Evolutionary conservation across 345 rosid species (phyloP).

Genomic region (Hibiscus syriacus): DNA sequence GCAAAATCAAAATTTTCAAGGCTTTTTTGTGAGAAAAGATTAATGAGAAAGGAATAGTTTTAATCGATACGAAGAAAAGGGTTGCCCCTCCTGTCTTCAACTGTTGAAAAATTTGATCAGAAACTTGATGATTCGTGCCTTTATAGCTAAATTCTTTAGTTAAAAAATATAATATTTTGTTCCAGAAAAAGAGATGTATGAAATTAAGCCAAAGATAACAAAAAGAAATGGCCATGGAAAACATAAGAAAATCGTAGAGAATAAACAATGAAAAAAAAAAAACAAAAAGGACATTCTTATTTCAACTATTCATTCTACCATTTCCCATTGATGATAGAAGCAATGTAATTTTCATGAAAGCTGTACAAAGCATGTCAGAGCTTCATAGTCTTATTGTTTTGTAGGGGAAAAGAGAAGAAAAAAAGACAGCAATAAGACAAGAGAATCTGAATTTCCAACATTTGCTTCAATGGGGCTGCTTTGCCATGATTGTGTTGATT

Average conservation of each 20-base stretch:
- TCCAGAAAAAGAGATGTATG: no score
- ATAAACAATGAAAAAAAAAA: background rate
- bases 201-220: background rate
- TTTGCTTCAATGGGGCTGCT: background rate
- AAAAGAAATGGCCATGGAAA: background rate
- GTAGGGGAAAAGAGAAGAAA: background rate
- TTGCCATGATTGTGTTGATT: no score
- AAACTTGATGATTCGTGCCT: background rate
- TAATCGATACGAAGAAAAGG: background rate
- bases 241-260: background rate
- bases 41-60: constrained; percentile 6
- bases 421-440: background rate
- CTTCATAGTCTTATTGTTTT: background rate
- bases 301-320: background rate
- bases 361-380: background rate
- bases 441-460: background rate
- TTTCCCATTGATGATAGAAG: background rate
- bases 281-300: background rate
- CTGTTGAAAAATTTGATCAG: background rate
- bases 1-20: background rate
- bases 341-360: background rate
- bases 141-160: background rate
- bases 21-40: background rate
- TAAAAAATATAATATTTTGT: no score
- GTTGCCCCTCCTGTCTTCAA: background rate